Evolutionary conservation across 352 stramenopile genomes (phyloP), one percentile per base, ranked within the genome.

Genomic region (Globisporangium iwayamae): DNA sequence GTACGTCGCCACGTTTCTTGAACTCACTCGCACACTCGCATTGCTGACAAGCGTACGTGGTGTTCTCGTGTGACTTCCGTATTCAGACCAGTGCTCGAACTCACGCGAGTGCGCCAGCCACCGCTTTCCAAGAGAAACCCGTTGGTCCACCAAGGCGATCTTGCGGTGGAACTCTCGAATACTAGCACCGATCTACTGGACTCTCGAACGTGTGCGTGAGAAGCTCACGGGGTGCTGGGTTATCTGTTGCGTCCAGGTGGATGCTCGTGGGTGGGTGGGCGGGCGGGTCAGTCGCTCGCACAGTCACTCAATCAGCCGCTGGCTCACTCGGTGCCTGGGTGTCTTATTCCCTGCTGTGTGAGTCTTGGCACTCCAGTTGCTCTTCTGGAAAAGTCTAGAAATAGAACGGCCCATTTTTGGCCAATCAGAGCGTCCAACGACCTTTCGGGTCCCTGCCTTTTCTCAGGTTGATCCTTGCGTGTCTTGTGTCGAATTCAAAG

Each of bases 371-470:
- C 25, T 50, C 43, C 1, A 5, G 41, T 20, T 47, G 36, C 36
- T 14, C n/a, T 48, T 55, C 48, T 55, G 10, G 48, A 55, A 55
- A 36, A 55, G 25, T 55, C 48, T 55, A 38, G 48, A 55, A 55
- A 55, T 55, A 55, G 48, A 55, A 38, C 25, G 3, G 14, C 5
- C 25, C 25, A 54, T 55, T 22, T 48, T 38, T 36, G 11, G 13
- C 48, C 48, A 55, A 55, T 20, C 48, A 55, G 48, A 46, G n/a
- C 39, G 13, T 4, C 11, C 55, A 11, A 41, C 16, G 14, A 46
- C 52, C 22, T 39, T 41, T 38, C 28, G 36, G 16, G 13, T 3
- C 32, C 32, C 36, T 41, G 36, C 36, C 1, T 16, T 48, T 51
- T 36, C 36, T n/a, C 36, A 34, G 18, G 28, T 51, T 38, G 36